phyloP scores from a whole-genome alignment of 176 grass and related monocot species.

The bread wheat (Triticum aestivum) region IWGSC_CS_RefSeq_v2.1 NC_057798.1:589367559-589368058 shows the following conservation, averaged over 20 bases:
- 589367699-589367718: conserved; percentile 93
- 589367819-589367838: neutral
- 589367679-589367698: conserved; percentile 94
- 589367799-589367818: neutral
- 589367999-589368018: neutral
- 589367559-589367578: neutral
- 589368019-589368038: conserved; percentile 5
- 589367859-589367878: neutral
- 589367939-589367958: neutral
- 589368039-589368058: neutral
- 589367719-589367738: conserved; percentile 95
- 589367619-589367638: neutral
- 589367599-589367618: neutral
- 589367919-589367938: neutral
- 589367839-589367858: too few species aligned
- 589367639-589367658: neutral
- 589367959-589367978: neutral
- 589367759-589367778: conserved; percentile 55
- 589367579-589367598: neutral
- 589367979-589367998: neutral
- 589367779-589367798: neutral
- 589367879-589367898: neutral
- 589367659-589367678: conserved; percentile 70
- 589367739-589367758: conserved; percentile 92
- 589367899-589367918: neutral